Evolutionary conservation across 805 yeast species (phyloP).

Genomic region (Wickerhamomyces kurtzmanii): DNA sequence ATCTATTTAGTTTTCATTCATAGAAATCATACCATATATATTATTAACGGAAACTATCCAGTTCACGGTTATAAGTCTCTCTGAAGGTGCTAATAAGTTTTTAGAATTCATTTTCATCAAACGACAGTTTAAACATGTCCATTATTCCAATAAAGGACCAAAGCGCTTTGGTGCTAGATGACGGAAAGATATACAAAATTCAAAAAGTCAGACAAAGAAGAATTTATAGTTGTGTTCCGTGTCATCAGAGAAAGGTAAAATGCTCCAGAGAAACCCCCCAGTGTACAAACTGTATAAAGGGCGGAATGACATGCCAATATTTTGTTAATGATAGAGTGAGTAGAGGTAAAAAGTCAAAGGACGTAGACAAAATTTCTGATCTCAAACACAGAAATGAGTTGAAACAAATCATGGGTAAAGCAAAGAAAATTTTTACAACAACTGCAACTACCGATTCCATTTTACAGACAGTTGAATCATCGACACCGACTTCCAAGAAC

Average conservation of each 20-base stretch:
- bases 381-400: conserved; percentile 13
- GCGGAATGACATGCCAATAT: conserved; percentile 39
- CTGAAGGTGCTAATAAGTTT: too few relatives aligned
- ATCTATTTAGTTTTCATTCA: too few relatives aligned
- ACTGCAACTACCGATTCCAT: conserved; percentile 1
- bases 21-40: too few relatives aligned
- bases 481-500: too few relatives aligned
- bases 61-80: too few relatives aligned
- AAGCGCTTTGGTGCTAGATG: conserved; percentile 28
- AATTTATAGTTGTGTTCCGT: conserved; percentile 45
- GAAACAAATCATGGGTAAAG: conserved; percentile 13
- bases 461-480: too few relatives aligned
- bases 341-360: conserved; percentile 17
- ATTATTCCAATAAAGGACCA: conserved; percentile 24
- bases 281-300: conserved; percentile 40
- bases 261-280: conserved; percentile 43
- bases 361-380: conserved; percentile 13
- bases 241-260: conserved; percentile 48
- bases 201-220: conserved; percentile 53
- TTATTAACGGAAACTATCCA: too few relatives aligned
- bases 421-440: conserved; percentile 7
- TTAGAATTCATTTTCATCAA: too few relatives aligned
- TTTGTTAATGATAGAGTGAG: conserved; percentile 46
- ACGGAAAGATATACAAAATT: conserved; percentile 47
- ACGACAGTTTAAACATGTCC: too few relatives aligned